Evolutionary conservation across 805 yeast species (phyloP).

Genomic region (Candida nonsorbophila): DNA sequence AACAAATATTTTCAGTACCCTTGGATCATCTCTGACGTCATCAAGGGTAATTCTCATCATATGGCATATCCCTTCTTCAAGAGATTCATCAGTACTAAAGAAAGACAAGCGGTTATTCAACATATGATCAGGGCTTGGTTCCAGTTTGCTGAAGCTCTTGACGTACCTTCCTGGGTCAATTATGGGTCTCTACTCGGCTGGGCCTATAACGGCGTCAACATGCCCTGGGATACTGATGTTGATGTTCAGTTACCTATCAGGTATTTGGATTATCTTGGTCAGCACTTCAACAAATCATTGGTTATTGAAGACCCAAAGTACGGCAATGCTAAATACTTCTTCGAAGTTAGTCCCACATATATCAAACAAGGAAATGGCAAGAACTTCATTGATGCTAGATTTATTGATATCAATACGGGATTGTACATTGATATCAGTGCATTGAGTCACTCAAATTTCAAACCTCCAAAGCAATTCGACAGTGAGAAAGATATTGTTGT

Average conservation of each 20-base stretch:
- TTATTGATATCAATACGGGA: constrained; percentile 34
- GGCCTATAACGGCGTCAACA: constrained; percentile 25
- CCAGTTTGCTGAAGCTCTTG: constrained; percentile 26
- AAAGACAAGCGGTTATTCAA: constrained; percentile 31
- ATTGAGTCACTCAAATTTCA: constrained; percentile 20
- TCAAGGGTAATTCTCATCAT: constrained; percentile 29
- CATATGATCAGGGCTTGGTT: constrained; percentile 35
- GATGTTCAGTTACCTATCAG: constrained; percentile 23
- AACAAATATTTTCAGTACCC: constrained; percentile 35
- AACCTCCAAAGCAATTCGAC: constrained; percentile 12
- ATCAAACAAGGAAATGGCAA: constrained; percentile 38
- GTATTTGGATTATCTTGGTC: constrained; percentile 18
- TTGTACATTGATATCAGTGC: constrained; percentile 42
- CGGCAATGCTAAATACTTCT: constrained; percentile 22
- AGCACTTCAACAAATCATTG: constrained; percentile 17
- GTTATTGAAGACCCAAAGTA: constrained; percentile 23
- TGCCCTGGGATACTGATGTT: constrained; percentile 29
- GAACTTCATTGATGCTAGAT: constrained; percentile 32
- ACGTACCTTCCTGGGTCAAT: constrained; percentile 22
- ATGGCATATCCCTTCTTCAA: constrained; percentile 33
- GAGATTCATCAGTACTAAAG: constrained; percentile 27
- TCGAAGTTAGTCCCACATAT: constrained; percentile 22
- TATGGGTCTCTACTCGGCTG: constrained; percentile 25
- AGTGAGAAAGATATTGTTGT: constrained; percentile 16
- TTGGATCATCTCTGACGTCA: constrained; percentile 31